Base-by-base conservation (phyloP, 2,329 filamentous ascomycete genomes). In the Claviceps pazoutovae region DNA sequence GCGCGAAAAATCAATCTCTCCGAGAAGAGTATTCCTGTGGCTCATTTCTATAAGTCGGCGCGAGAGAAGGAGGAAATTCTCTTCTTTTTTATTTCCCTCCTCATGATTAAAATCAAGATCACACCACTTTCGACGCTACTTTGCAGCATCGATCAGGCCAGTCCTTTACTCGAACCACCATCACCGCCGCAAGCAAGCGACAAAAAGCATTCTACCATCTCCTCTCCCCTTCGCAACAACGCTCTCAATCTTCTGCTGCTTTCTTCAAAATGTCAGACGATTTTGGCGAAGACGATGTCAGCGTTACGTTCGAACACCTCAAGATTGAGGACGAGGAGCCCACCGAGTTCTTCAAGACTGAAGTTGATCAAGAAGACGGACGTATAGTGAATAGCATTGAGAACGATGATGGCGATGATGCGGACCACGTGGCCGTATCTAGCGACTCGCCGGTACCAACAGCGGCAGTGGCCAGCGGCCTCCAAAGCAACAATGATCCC, bases 271-370 rank as follows among this genome's bases (percentile, higher is more conserved):
- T 88, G 84, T 88, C 84, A 68, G 84, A 87, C 30, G 30, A 34
- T 70, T 83, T 82, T 70, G 83, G 81, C 60, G 80, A 83, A 62
- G 79, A 84, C 59, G 79, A 80, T 62, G 74, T 71, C 58, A 77
- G 73, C 60, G 77, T 73, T 59, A n/a, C n/a, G n/a, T 2, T 30
- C 2, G 19, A 36, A 17, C 30, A 2, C 26, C 30, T 17, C 38
- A 17, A 42, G 30, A 21, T 80, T 71, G 82, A 90, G 57, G 83
- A 88, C 55, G 82, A 84, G 51, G 80, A 83, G 53, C 74, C 75
- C 58, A 71, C 74, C 59, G 77, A 81, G 56, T 76, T 72, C 63
- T 80, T 78, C 63, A 69, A 71, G 16, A 63, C 65, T 26, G 79
- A 82, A 59, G 79, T 79, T 37, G 74, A 76, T 14, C 69, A 75